A percentile compares a stretch with the other conserved stretches of the same genome.
Evolutionary conservation across 2,329 filamentous ascomycete species (phyloP).

Genomic region (Ophiognomonia clavigignenti-juglandacearum): DNA sequence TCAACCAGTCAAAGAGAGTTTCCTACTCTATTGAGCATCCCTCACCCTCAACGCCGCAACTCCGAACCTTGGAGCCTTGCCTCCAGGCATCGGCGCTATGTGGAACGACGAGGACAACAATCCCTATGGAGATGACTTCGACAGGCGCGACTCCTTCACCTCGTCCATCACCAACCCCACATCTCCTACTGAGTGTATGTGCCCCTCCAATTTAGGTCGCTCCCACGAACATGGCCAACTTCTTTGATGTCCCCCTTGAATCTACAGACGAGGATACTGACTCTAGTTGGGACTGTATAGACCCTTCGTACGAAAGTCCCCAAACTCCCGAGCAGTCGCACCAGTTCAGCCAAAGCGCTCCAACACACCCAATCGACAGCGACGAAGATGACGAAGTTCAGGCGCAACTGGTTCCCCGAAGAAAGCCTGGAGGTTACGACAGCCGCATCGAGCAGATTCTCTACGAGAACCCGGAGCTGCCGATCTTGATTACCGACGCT

Average conservation of each 20-base stretch:
- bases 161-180: slow-evolving; percentile 63
- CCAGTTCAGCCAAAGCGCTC: slow-evolving; percentile 8
- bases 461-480: slow-evolving; percentile 86
- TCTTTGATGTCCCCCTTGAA: slow-evolving; percentile 32
- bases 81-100: slow-evolving; percentile 51
- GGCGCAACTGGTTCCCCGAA: slow-evolving; percentile 44
- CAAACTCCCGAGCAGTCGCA: slow-evolving; percentile 50
- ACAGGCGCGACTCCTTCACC: slow-evolving; percentile 74
- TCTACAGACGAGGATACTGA: slow-evolving; percentile 36
- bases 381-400: slow-evolving; percentile 42
- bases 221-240: slow-evolving; percentile 25
- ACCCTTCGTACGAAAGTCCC: slow-evolving; percentile 58
- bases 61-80: not conserved
- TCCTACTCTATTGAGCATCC: too few relatives aligned
- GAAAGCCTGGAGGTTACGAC: slow-evolving; percentile 83
- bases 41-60: not conserved
- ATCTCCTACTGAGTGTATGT: slow-evolving; percentile 55
- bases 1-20: not conserved
- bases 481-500: slow-evolving; percentile 88
- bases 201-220: slow-evolving; percentile 18
- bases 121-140: slow-evolving; percentile 87
- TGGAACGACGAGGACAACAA: slow-evolving; percentile 99
- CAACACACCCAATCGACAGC: slow-evolving; percentile 28
- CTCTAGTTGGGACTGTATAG: slow-evolving; percentile 40
- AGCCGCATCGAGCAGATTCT: slow-evolving; percentile 96